Evolutionary conservation across 495 filamentous ascomycete species (phyloP), one percentile per base, ranked within the genome.

Genomic region (Neurospora sp.): DNA sequence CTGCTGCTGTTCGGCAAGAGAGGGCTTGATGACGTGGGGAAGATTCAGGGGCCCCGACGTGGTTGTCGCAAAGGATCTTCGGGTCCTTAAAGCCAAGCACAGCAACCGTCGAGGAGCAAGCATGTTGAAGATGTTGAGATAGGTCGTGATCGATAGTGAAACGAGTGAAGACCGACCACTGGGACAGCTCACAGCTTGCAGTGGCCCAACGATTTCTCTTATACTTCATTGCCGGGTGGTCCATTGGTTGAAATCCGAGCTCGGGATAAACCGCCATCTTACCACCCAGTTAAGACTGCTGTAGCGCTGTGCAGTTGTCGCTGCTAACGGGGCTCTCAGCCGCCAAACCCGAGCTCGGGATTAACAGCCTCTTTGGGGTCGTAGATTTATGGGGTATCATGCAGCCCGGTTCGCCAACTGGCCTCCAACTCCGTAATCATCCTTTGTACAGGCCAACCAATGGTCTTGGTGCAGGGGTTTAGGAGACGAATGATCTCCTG

Each of bases 401-500:
- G 18, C 42, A 44, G 42, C 18, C 42, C 18, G 42, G 18, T 44
- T n/a, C 42, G 42, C 18, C 42, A 44, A n/a, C 42, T n/a, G 18
- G 42, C 42, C 42, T 44, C 18, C 18, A 44, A 44, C 42, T n/a
- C 42, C 42, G 18, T n/a, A 8, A 44, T n/a, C 18, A 44, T n/a
- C 7, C 42, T 44, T n/a, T 44, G 41, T 44, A 8, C 42, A 44
- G 80, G 78, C 77, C 80, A 82, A 10, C 77, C 80, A 12, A 77
- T 78, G 22, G 73, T 27, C 41, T 68, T 72, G 22, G 71, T 77
- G 46, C 61, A 80, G 39, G 53, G 76, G 35, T 39, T 20, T 11
- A 68, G 68, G 39, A 69, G 70, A 72, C 70, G 70, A 18, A 71
- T 39, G 8, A 73, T 76, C 75, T 72, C 76, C 71, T 78, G 70